A percentile compares a stretch with the other conserved stretches of the same genome.
Evolutionary conservation across 768 basidiomycete genomes (phyloP).

Genomic region (Amanita muscaria): DNA sequence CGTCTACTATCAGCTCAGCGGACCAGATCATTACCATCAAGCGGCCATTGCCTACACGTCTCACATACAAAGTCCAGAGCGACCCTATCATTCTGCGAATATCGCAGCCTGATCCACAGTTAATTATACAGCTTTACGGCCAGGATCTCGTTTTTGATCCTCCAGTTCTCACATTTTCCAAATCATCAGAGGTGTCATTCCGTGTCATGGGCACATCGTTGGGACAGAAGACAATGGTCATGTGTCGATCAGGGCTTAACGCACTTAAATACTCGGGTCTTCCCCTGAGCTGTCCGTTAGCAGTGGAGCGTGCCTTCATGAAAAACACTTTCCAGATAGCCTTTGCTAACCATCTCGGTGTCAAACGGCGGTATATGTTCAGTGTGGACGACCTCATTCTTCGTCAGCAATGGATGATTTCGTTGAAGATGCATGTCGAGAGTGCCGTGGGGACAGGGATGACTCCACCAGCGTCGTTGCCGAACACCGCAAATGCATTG

Average conservation of each 20-base stretch:
- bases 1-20: constrained; percentile 29
- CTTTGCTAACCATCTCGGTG: constrained; percentile 58
- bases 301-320: constrained; percentile 92
- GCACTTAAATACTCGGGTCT: constrained; percentile 77
- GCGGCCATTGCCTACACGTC: constrained; percentile 61
- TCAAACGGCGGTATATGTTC: constrained; percentile 89
- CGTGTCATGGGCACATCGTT: constrained; percentile 81
- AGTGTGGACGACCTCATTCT: constrained; percentile 76
- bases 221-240: constrained; percentile 74
- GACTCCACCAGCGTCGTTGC: constrained; percentile 24
- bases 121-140: constrained; percentile 78
- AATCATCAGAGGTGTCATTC: constrained; percentile 79
- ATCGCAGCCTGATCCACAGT: constrained; percentile 73
- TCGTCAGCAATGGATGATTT: constrained; percentile 65
- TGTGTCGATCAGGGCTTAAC: constrained; percentile 78
- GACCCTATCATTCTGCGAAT: constrained; percentile 83
- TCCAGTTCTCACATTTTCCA: constrained; percentile 67
- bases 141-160: constrained; percentile 89
- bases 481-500: constrained; percentile 24
- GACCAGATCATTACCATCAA: constrained; percentile 62
- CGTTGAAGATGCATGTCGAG: constrained; percentile 61
- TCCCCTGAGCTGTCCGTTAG: constrained; percentile 67
- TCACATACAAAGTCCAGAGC: constrained; percentile 85
- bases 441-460: constrained; percentile 27
- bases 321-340: constrained; percentile 91